A percentile compares a stretch with the other conserved stretches of the same genome.
phyloP scores from a whole-genome alignment of 495 filamentous ascomycete genomes.

The Penicillium tannophilum region DNA sequence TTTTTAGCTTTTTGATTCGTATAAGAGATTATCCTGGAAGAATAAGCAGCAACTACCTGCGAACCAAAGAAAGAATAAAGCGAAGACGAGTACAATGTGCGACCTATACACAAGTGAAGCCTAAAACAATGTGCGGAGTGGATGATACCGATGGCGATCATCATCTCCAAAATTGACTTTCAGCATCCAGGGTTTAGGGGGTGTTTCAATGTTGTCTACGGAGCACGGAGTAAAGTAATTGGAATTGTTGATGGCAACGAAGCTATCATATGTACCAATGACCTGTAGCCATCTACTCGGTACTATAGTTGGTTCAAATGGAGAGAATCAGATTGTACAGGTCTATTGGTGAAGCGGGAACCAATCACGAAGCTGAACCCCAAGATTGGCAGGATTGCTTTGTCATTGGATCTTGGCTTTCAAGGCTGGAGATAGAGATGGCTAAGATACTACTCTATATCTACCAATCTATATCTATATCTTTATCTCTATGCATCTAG shows the following conservation, averaged over 20 bases:
- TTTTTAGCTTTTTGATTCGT: neutral
- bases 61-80: neutral
- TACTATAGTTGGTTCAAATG: neutral
- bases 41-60: neutral
- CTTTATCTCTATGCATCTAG: too few relatives aligned
- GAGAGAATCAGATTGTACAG: neutral
- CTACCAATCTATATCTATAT: too few relatives aligned
- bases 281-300: neutral
- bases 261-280: neutral
- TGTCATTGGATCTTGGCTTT: neutral
- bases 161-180: slow-evolving; percentile 21
- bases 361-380: neutral
- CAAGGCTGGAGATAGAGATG: neutral
- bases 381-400: neutral
- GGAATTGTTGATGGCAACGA: neutral
- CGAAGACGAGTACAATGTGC: neutral
- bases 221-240: neutral
- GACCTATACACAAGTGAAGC: neutral
- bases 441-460: too few relatives aligned
- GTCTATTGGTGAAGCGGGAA: slow-evolving; percentile 2
- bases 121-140: slow-evolving; percentile 15
- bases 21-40: neutral
- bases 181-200: slow-evolving; percentile 16
- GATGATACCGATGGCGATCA: slow-evolving; percentile 31
- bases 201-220: neutral